Percentiles rank a stretch among this genome's conserved stretches.
Evolutionary conservation across 768 basidiomycete species (phyloP).

Genomic region (Amanita brunnescens): DNA sequence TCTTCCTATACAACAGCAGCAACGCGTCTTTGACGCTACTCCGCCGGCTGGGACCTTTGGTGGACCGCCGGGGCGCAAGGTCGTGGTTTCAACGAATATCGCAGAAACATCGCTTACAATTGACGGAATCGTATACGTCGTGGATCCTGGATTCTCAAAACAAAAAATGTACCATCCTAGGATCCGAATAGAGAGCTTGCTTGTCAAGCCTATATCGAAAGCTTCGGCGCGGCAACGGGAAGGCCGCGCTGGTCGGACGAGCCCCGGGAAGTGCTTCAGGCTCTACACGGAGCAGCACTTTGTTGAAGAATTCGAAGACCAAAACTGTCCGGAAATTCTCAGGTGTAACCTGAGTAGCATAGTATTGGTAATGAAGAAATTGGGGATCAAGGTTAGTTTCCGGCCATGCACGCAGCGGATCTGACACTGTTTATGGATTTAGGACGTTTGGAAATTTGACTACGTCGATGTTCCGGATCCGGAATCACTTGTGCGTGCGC

Average conservation of each 20-base stretch:
- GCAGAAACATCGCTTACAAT: constrained; percentile 95
- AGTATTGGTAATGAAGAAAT: constrained; percentile 87
- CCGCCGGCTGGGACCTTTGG: constrained; percentile 41
- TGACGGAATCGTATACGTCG: constrained; percentile 90
- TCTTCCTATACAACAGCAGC: constrained; percentile 83
- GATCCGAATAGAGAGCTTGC: constrained; percentile 79
- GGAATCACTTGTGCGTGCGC: constrained; percentile 93
- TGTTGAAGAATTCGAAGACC: constrained; percentile 90
- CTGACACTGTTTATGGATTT: neutral
- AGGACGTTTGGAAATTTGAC: constrained; percentile 83
- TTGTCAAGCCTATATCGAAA: constrained; percentile 85
- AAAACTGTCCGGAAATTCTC: constrained; percentile 94
- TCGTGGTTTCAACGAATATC: constrained; percentile 92
- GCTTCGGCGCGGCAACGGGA: constrained; percentile 89
- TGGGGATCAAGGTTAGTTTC: constrained; percentile 68
- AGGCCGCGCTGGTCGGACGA: constrained; percentile 87
- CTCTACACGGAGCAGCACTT: constrained; percentile 93
- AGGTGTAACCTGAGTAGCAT: constrained; percentile 90
- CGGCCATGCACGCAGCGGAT: neutral
- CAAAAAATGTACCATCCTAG: constrained; percentile 86
- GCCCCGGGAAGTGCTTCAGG: constrained; percentile 87
- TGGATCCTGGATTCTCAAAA: constrained; percentile 84
- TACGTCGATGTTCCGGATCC: constrained; percentile 92
- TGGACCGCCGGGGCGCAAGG: constrained; percentile 59
- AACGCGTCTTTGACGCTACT: constrained; percentile 81